Percentiles rank a stretch among this genome's conserved stretches.
Conservation (phyloP, 495 filamentous ascomycete species). For the Aspergillus bridgeri region DNA sequence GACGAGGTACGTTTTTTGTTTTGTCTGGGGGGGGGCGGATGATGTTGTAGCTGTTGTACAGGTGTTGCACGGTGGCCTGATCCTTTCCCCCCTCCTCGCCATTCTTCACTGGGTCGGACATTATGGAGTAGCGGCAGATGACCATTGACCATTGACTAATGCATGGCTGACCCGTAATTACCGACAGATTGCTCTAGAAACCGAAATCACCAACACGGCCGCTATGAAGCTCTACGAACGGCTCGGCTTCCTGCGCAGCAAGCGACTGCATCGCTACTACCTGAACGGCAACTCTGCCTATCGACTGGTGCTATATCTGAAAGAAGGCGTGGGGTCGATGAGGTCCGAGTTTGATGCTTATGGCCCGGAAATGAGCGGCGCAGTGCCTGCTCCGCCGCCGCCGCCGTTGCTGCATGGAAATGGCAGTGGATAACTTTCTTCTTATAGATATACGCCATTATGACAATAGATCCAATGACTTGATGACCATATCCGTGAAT, state of each 20-base stretch:
- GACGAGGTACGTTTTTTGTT: conserved; percentile 63
- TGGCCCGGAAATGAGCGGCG: conserved; percentile 14
- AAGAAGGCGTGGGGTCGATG: conserved; percentile 51
- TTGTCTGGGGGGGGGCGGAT: not conserved
- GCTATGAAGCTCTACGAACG: conserved; percentile 93
- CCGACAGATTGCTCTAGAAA: conserved; percentile 81
- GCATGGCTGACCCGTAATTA: not conserved
- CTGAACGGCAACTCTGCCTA: conserved; percentile 95
- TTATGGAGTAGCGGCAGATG: no score
- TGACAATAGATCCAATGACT: not conserved
- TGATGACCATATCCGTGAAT: not conserved
- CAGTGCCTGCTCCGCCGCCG: conserved; percentile 12
- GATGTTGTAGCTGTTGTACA: not conserved
- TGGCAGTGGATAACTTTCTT: conserved; percentile 9
- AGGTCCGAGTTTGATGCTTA: conserved; percentile 39
- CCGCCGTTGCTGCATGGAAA: conserved; percentile 26
- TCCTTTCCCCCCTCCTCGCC: not conserved
- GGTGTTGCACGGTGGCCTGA: not conserved
- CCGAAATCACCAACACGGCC: conserved; percentile 89
- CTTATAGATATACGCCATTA: not conserved
- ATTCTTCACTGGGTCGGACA: not conserved
- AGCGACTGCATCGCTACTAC: conserved; percentile 93
- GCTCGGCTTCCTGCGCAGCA: conserved; percentile 87
- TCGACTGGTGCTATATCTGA: conserved; percentile 79
- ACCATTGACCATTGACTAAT: not conserved